A percentile compares a stretch with the other conserved stretches of the same genome.
Evolutionary conservation across 1,284 basidiomycete species (phyloP).

Genomic region (Taiwanofungus camphoratus): DNA sequence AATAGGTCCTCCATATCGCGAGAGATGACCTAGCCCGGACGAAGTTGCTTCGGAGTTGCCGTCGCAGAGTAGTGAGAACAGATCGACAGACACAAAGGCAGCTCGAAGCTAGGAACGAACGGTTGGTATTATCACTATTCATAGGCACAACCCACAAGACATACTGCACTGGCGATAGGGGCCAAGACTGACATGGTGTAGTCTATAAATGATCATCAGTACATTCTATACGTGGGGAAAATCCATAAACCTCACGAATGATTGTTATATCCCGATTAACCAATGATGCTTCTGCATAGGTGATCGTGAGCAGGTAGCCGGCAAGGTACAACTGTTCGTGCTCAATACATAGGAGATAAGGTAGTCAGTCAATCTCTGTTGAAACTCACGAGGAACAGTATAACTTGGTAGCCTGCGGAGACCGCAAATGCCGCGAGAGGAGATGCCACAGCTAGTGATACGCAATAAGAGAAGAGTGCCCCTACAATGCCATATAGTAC

Average conservation of each 20-base stretch:
- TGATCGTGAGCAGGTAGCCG: conserved; percentile 62
- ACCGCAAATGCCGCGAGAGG: conserved; percentile 72
- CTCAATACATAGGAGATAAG: conserved; percentile 24
- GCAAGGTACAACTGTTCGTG: conserved; percentile 62
- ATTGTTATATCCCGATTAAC: conserved; percentile 51
- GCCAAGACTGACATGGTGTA: conserved; percentile 63
- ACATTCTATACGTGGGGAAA: not conserved
- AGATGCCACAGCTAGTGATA: conserved; percentile 57
- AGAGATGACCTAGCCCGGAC: conserved; percentile 46
- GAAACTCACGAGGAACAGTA: conserved; percentile 59
- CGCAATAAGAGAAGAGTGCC: conserved; percentile 64
- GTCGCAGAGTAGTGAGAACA: conserved; percentile 72
- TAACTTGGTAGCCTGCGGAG: conserved; percentile 69
- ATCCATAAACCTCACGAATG: conserved; percentile 38
- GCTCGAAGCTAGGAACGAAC: conserved; percentile 44
- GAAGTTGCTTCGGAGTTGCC: conserved; percentile 45
- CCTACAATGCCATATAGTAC: conserved; percentile 67
- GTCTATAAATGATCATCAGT: conserved; percentile 30
- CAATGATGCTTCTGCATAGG: conserved; percentile 59
- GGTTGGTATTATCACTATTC: conserved; percentile 11
- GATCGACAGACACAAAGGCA: conserved; percentile 66
- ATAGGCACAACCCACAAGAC: conserved; percentile 23
- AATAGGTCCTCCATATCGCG: conserved; percentile 70
- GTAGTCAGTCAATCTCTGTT: not conserved
- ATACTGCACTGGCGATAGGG: conserved; percentile 65